phyloP scores from a whole-genome alignment of 225 moss, liverwort and hornwort species.

The Neckera pumila region DNA sequence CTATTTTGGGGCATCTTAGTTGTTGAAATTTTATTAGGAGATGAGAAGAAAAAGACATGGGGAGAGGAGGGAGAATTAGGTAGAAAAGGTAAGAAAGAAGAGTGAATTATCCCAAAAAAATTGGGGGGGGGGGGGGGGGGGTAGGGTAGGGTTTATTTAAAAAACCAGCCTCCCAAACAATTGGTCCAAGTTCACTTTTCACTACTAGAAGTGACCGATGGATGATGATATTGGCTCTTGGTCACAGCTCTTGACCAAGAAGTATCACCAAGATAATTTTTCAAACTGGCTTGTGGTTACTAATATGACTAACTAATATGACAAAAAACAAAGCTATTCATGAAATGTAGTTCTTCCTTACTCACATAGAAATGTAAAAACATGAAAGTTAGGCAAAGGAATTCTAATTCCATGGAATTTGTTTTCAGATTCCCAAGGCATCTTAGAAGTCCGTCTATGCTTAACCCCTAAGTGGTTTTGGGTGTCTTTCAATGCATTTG shows the following conservation, averaged over 20 bases:
- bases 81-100: neutral
- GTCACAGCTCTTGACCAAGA: neutral
- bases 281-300: no score
- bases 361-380: neutral
- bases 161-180: rapidly evolving
- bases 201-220: neutral
- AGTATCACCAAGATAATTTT: no score
- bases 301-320: no score
- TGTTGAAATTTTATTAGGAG: neutral
- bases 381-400: neutral
- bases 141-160: neutral
- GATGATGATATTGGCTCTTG: neutral
- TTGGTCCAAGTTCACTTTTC: neutral
- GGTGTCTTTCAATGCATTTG: no score
- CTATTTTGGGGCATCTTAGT: neutral
- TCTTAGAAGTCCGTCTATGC: no score
- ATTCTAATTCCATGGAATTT: neutral
- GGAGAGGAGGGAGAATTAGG: rapidly evolving
- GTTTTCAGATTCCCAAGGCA: rapidly evolving
- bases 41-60: neutral
- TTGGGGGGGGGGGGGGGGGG: rapidly evolving
- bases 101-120: no score
- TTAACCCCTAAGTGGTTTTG: no score
- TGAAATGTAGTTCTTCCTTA: neutral
- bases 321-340: neutral